These are phyloP conservation scores for Botrytis fragariae DNA, from an alignment of 2,329 filamentous ascomycete genomes.

Conservation along the genomic window DNA sequence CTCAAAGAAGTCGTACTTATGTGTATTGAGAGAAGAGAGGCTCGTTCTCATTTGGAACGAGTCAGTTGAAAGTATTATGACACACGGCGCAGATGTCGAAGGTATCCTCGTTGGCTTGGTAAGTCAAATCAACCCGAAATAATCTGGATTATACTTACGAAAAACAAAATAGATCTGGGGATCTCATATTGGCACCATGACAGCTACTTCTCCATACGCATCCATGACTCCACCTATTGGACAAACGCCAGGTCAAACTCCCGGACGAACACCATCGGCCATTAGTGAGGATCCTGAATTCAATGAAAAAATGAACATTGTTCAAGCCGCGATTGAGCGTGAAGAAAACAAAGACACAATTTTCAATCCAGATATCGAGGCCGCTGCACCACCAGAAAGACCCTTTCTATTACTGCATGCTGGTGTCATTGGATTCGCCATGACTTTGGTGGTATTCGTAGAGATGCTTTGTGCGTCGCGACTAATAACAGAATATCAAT, in stretches of 20 bases:
- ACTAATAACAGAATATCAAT: constrained; percentile 27
- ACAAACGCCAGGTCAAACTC: constrained; percentile 17
- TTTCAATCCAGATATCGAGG: constrained; percentile 25
- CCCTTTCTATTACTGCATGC: constrained; percentile 28
- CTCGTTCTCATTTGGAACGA: constrained; percentile 30
- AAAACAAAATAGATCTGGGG: constrained; percentile 26
- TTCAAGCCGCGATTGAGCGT: constrained; percentile 27
- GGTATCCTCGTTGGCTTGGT: constrained; percentile 27
- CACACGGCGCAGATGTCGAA: constrained; percentile 27
- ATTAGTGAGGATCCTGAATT: constrained; percentile 21
- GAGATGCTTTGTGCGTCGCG: constrained; percentile 27
- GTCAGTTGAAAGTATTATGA: constrained; percentile 28
- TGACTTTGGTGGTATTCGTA: constrained; percentile 27
- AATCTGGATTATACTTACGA: not conserved
- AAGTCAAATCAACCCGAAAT: not conserved
- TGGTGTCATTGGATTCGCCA: constrained; percentile 25
- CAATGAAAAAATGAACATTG: constrained; percentile 25
- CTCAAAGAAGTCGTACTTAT: constrained; percentile 24
- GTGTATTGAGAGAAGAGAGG: constrained; percentile 27
- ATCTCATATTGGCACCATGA: constrained; percentile 27
- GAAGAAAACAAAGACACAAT: constrained; percentile 27
- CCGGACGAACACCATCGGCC: constrained; percentile 15
- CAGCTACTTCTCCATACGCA: constrained; percentile 21
- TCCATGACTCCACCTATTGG: constrained; percentile 21
- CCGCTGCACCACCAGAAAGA: constrained; percentile 21